These are phyloP conservation scores for Triglochin maritima DNA, from an alignment of 106 monocot species.

Conservation along the genomic window DNA sequence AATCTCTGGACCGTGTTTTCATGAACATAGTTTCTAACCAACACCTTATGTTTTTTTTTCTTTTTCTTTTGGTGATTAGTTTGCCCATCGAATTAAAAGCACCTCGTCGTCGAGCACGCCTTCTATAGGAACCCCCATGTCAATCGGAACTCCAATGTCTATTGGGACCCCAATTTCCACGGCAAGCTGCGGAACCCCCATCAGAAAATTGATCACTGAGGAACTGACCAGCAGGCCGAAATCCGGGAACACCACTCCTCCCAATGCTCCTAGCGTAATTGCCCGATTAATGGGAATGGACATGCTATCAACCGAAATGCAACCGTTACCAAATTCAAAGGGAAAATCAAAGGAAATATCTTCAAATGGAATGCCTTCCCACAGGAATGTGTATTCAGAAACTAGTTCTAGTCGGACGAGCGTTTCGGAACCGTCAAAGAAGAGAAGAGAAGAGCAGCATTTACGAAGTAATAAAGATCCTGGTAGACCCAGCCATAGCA, in stretches of 20 bases:
- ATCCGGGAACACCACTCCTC: background rate
- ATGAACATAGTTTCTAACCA: background rate
- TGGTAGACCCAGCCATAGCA: slow-evolving; percentile 6
- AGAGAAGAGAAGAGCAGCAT: background rate
- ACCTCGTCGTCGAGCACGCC: slow-evolving; percentile 12
- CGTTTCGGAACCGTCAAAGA: slow-evolving; percentile 9
- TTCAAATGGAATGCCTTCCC: background rate
- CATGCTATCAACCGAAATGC: slow-evolving; percentile 27
- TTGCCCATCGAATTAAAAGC: slow-evolving; percentile 33
- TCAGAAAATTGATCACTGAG: slow-evolving; percentile 33
- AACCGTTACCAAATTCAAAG: slow-evolving; percentile 14
- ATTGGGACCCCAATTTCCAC: no score
- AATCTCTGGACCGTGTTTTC: background rate
- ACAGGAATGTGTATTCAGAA: slow-evolving; percentile 3
- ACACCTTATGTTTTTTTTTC: background rate
- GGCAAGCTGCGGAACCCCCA: slow-evolving; percentile 4
- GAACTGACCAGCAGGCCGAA: slow-evolving; percentile 27
- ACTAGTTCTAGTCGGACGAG: background rate
- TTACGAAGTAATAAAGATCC: slow-evolving; percentile 7
- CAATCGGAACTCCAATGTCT: no score
- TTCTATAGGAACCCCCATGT: background rate
- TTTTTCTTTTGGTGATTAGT: slow-evolving; percentile 1
- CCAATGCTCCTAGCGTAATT: slow-evolving; percentile 41
- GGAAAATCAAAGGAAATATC: slow-evolving; percentile 12
- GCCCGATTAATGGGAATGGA: slow-evolving; percentile 86